phyloP scores from a whole-genome alignment of 139 green algal species.

The Mychonastes homosphaera region DNA sequence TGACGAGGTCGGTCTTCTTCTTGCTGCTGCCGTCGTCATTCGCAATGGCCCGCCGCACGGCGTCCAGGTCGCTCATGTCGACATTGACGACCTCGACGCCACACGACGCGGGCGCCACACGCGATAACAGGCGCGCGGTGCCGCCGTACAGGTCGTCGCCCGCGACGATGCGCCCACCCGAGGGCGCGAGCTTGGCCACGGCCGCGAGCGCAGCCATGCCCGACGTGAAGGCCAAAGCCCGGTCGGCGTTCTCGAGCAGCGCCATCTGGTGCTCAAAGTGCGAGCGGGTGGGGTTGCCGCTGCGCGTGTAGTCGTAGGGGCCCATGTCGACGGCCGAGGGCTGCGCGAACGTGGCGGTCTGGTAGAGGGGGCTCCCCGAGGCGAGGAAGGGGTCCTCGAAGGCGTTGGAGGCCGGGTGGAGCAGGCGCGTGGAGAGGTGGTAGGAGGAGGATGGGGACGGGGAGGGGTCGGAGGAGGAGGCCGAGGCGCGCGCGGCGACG shows the following conservation, averaged over 20 bases:
- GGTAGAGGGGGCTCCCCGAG: slow-evolving; percentile 81
- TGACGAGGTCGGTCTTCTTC: slow-evolving; percentile 78
- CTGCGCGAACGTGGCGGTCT: slow-evolving; percentile 86
- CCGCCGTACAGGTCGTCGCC: slow-evolving; percentile 97
- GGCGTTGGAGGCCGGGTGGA: slow-evolving; percentile 27
- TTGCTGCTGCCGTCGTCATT: too few relatives aligned
- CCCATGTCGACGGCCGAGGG: slow-evolving; percentile 67
- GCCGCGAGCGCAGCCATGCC: slow-evolving; percentile 88
- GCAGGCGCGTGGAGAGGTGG: slow-evolving; percentile 26
- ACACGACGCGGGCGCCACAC: slow-evolving; percentile 30
- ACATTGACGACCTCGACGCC: slow-evolving; percentile 83
- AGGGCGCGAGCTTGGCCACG: slow-evolving; percentile 45
- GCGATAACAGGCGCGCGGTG: slow-evolving; percentile 74
- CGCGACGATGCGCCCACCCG: slow-evolving; percentile 69
- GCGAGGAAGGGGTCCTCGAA: slow-evolving; percentile 67
- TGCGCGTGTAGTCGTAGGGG: slow-evolving; percentile 94
- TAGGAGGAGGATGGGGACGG: background rate
- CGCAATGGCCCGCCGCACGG: slow-evolving; percentile 47
- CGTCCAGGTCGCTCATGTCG: slow-evolving; percentile 76
- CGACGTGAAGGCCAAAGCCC: slow-evolving; percentile 80
- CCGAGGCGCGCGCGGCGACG: too few relatives aligned
- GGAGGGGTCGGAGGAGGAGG: background rate
- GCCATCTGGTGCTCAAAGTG: slow-evolving; percentile 54
- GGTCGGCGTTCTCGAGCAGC: slow-evolving; percentile 70
- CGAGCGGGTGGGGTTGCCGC: slow-evolving; percentile 87